Evolutionary conservation across 2,329 filamentous ascomycete species (phyloP), one percentile per base, ranked within the genome.

Genomic region (Aspergillus persii): DNA sequence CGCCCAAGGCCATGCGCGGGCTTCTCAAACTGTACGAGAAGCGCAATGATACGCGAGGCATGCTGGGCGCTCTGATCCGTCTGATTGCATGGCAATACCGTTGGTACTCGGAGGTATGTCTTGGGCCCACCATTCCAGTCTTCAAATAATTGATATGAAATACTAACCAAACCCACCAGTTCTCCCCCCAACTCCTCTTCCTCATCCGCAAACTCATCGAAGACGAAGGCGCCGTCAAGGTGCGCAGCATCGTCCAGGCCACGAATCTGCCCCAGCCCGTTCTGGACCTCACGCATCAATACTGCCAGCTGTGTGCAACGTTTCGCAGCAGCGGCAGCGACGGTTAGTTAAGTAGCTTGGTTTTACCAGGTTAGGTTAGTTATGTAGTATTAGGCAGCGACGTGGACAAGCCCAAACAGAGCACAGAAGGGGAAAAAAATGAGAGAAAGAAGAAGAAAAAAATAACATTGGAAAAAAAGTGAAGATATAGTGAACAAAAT

Each of bases 31-130:
- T 91, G 51, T 92, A 92, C 67, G 90, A 96, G 76, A 86, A 86
- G 71, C 83, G 84, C 59, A 90, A 89, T 69, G 91, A 91, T 76
- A 92, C 91, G 3, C 83, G 92, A 61, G 90, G 92, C 61, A 91
- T 89, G 58, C 84, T 98, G 6, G 89, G 88, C 30, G 88, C 91
- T n/a, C 82, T 97, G 59, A 97, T 99, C 65, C 84, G 92, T 54
- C 81, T 99, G 47, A 91, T 98, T 36, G 95, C 94, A 11, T 99
- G 95, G 95, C 95, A 99, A 79, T 99, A 97, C 78, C 85, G 95
- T 67, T 99, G 95, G 95, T 99, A 99, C 80, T 97, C 93, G 58
- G 95, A 99, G 84, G 87, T 89, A 76, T 69, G 79, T 50, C n/a
- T 39, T 50, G 18, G 18, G 18, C 18, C 18, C 18, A 23, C 18